Evolutionary conservation across 2,329 filamentous ascomycete genomes (phyloP).

Genomic region (Ophiosphaerella herpotricha): DNA sequence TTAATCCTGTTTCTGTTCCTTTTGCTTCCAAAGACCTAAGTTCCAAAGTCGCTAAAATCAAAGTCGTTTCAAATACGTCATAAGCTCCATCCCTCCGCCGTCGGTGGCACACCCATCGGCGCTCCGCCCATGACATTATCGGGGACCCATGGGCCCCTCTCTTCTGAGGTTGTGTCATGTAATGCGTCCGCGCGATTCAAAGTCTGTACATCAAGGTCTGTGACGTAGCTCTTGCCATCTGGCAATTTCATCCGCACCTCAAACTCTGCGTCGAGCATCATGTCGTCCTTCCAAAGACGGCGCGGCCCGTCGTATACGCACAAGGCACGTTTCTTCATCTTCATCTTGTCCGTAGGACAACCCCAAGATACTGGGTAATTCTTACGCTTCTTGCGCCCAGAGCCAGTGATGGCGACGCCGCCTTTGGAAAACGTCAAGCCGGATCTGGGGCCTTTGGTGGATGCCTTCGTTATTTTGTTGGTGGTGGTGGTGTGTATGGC

Average conservation of each 20-base stretch:
- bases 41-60: neutral
- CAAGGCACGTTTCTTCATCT: conserved; percentile 95
- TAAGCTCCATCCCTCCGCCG: neutral
- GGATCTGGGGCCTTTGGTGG: conserved; percentile 51
- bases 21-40: neutral
- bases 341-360: conserved; percentile 90
- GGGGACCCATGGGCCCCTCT: conserved; percentile 83
- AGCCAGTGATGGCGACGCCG: conserved; percentile 62
- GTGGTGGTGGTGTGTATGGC: conserved; percentile 23
- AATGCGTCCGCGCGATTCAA: conserved; percentile 86
- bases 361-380: conserved; percentile 96
- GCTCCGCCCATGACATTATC: conserved; percentile 61
- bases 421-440: conserved; percentile 80
- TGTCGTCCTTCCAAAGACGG: conserved; percentile 94
- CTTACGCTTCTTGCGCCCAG: conserved; percentile 84
- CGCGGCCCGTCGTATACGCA: conserved; percentile 88
- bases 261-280: conserved; percentile 96
- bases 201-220: conserved; percentile 90
- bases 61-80: neutral
- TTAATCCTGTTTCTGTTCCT: neutral
- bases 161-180: conserved; percentile 76
- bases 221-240: conserved; percentile 76
- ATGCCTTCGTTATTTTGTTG: conserved; percentile 21
- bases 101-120: neutral
- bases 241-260: conserved; percentile 83